Evolutionary conservation across 345 rosid species (phyloP).

Genomic region (Raphanus sativus): DNA sequence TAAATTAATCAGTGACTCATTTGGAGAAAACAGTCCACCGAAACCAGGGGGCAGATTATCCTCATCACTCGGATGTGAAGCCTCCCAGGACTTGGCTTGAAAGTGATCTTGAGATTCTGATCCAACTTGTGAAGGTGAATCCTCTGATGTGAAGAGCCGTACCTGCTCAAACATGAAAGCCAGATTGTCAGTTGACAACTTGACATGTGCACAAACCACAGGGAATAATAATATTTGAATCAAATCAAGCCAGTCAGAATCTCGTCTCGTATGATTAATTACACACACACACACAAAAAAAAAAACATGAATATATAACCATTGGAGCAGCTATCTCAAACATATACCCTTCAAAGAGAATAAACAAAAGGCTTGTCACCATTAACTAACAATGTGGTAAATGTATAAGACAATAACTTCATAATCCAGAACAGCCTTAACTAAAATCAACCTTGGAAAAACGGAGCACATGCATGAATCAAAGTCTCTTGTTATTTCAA

Average conservation of each 20-base stretch:
- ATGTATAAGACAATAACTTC: conserved; percentile 10
- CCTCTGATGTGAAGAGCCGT: conserved; percentile 79
- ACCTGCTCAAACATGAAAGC: conserved; percentile 50
- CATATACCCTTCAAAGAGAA: not conserved
- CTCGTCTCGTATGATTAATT: not conserved
- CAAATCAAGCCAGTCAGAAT: conserved; percentile 10
- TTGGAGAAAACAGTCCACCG: conserved; percentile 59
- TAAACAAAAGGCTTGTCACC: too few relatives aligned
- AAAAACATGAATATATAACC: not conserved
- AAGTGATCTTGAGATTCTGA: conserved; percentile 84
- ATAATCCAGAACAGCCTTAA: conserved; percentile 6
- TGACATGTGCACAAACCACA: not conserved
- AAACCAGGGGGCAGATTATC: conserved; percentile 86
- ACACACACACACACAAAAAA: not conserved
- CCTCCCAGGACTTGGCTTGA: conserved; percentile 72
- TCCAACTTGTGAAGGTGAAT: conserved; percentile 87
- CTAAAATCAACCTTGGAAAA: not conserved
- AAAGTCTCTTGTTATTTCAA: not conserved
- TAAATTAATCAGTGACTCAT: conserved; percentile 51
- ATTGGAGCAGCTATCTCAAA: not conserved
- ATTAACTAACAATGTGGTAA: too few relatives aligned
- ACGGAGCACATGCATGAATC: not conserved
- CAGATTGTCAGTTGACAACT: conserved; percentile 22
- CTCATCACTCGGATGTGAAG: conserved; percentile 57
- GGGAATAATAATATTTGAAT: not conserved